Base-by-base conservation (phyloP, 2,329 filamentous ascomycete species). In the Penicillium frequentans region DNA sequence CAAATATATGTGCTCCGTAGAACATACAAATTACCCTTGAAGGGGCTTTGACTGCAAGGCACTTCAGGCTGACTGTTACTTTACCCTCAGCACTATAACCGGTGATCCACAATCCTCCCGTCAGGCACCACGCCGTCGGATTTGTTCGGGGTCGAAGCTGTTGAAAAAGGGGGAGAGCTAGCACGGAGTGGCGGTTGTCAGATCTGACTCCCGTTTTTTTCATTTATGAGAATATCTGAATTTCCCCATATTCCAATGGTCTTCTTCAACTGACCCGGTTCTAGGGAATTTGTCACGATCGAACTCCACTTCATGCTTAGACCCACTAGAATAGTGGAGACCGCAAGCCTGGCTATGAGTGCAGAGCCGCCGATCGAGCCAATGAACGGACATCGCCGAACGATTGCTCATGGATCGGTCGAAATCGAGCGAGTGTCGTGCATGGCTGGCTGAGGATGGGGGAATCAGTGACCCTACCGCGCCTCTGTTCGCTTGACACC, bases 401-500 rank as follows among this genome's bases (percentile, higher is more conserved):
- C 59, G 60, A 65, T 65, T 37, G 48, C 5, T 53, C 26, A 46
- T 51, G 35, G 51, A 64, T 67, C 63, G 59, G 33, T 44, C 11
- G 35, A 4, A 48, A 60, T 62, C 59, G 53, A 50, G 49, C 21
- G n/a, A 46, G 64, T 67, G 64, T 66, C 52, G 55, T 65, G 64
- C 64, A 66, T 66, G 64, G 62, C 64, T 67, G 64, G 63, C 64
- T 66, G 64, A 67, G 47, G 42, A 52, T 51, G 45, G 56, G 54
- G 50, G 48, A 49, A 31, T 29, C 27, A 52, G 29, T 54, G 53
- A 54, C 58, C 61, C 57, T 63, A 63, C 62, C 56, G 57, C 57
- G 55, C 27, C 49, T 55, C 54, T 35, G 16, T 35, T 63, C 59
- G 62, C 62, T 62, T 66, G 62, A 62, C 62, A 62, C 58, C 60